phyloP scores from a whole-genome alignment of 179 eudicot genomes.

The Vitellaria paradoxa region DNA sequence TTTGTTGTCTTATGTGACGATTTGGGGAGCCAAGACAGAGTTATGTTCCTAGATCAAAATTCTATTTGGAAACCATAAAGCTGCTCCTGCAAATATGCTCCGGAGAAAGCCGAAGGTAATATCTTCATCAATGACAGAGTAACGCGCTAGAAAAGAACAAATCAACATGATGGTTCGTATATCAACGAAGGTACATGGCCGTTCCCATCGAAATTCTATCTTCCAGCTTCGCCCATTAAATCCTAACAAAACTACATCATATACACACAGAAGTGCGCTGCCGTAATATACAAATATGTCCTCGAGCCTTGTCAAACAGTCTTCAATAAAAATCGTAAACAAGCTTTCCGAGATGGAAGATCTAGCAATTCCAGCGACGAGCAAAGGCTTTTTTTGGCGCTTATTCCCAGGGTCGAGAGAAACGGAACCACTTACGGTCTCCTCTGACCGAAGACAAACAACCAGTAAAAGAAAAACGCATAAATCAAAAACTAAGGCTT shows the following conservation, averaged over 20 bases:
- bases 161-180: conserved; percentile 3
- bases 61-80: neutral
- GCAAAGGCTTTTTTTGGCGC: neutral
- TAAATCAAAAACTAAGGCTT: conserved; percentile 29
- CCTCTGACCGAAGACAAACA: conserved; percentile 26
- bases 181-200: conserved; percentile 4
- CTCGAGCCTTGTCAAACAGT: neutral
- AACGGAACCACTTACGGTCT: neutral
- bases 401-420: neutral
- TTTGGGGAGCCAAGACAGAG: neutral
- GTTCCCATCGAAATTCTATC: conserved; percentile 2
- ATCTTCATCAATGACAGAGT: neutral
- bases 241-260: neutral
- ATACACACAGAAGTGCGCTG: conserved; percentile 25
- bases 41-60: conserved; percentile 1
- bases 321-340: conserved; percentile 10
- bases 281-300: conserved; percentile 7
- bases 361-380: conserved; percentile 11
- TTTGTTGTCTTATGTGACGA: neutral
- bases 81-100: neutral
- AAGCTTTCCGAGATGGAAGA: conserved; percentile 19
- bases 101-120: neutral
- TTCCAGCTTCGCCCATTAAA: conserved; percentile 1
- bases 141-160: neutral
- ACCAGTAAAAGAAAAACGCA: conserved; percentile 17